Conservation (phyloP, 345 rosid genomes). For the Eucalyptus rudis region DNA sequence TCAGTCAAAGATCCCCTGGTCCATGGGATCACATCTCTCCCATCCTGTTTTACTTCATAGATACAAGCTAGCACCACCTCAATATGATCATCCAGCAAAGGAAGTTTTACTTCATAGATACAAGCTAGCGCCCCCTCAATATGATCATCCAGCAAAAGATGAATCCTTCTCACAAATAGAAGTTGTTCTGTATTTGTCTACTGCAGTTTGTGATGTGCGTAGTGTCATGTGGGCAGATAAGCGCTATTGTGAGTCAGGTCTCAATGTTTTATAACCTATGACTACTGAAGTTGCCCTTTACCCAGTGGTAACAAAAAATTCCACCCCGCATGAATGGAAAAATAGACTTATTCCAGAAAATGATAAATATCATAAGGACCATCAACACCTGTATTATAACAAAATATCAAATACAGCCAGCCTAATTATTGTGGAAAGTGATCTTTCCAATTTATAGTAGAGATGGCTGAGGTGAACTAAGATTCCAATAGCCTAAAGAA, state of each 20-base stretch:
- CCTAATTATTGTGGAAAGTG: not conserved
- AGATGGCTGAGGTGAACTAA: not conserved
- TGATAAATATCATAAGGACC: not conserved
- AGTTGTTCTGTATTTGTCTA: not conserved
- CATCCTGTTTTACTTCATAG: not conserved
- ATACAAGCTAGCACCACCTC: not conserved
- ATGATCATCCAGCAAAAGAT: too few relatives aligned
- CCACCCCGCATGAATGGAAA: not conserved
- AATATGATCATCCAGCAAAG: not conserved
- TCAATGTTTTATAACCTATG: not conserved
- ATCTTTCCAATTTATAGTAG: not conserved
- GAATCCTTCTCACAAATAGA: not conserved
- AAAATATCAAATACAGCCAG: not conserved
- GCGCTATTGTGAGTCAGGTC: not conserved
- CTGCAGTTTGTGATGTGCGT: not conserved
- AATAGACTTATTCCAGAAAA: not conserved
- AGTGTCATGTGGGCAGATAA: not conserved
- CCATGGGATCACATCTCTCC: not conserved
- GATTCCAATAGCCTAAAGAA: not conserved
- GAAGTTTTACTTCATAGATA: too few relatives aligned
- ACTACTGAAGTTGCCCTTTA: not conserved
- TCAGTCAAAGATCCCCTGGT: not conserved
- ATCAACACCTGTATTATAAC: not conserved
- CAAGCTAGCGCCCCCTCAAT: too few relatives aligned
- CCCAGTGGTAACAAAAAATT: not conserved